Conservation (phyloP, 169 alveolate genomes). For the Eimeria necatrix region DNA sequence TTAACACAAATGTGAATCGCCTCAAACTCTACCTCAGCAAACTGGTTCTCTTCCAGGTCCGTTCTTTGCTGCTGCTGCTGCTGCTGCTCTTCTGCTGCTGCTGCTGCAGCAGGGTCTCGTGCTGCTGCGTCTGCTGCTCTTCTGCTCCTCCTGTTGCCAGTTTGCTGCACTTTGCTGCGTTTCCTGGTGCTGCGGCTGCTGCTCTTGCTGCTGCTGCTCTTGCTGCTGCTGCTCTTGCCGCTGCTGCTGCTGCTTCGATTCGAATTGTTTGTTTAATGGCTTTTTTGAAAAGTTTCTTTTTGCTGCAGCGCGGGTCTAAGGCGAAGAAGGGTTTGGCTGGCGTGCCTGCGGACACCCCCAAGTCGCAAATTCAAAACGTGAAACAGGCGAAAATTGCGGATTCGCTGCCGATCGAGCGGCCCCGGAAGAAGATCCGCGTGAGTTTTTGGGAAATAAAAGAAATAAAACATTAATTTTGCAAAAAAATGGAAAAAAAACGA, state of each 20-base stretch:
- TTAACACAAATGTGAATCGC: conserved; percentile 96
- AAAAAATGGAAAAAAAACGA: too few species aligned
- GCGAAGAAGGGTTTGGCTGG: conserved; percentile 96
- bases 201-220: too few species aligned
- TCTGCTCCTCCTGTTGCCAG: too few species aligned
- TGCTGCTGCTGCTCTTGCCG: too few species aligned
- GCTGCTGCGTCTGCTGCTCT: too few species aligned
- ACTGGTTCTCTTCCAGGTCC: conserved; percentile 97
- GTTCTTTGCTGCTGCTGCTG: conserved; percentile 66
- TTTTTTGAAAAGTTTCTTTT: too few species aligned
- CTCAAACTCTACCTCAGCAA: conserved; percentile 97
- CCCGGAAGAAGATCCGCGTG: conserved; percentile 46
- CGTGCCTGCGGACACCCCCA: conserved; percentile 83
- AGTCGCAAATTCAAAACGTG: conserved; percentile 82
- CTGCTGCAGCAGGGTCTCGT: neutral
- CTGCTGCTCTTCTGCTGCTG: neutral
- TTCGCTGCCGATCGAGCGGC: conserved; percentile 75
- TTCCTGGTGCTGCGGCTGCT: too few species aligned
- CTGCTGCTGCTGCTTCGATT: too few species aligned
- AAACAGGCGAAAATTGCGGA: conserved; percentile 18
- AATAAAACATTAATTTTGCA: too few species aligned
- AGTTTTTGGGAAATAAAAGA: too few species aligned
- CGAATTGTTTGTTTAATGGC: too few species aligned
- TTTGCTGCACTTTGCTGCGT: too few species aligned
- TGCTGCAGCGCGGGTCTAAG: conserved; percentile 89